Conservation (phyloP, 768 basidiomycete species). For the Podaxis sp. region DNA sequence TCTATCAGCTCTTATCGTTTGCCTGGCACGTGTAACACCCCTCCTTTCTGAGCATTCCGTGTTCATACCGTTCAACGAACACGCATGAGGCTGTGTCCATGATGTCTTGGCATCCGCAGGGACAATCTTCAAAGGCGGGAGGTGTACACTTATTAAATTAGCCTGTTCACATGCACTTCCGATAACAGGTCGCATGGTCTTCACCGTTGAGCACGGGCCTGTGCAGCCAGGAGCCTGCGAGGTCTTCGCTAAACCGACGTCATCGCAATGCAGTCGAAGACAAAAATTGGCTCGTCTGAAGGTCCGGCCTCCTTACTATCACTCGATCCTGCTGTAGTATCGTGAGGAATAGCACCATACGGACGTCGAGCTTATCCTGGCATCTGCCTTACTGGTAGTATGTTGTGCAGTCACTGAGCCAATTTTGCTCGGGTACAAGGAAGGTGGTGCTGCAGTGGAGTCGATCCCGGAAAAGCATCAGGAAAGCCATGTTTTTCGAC, state of each 20-base stretch:
- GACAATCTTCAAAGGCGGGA: not conserved
- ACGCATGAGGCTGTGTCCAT: not conserved
- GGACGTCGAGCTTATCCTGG: not conserved
- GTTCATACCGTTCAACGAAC: no score
- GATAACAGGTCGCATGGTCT: not conserved
- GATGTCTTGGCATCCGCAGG: not conserved
- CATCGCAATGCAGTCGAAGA: not conserved
- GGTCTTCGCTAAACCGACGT: not conserved
- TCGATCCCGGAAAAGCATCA: no score
- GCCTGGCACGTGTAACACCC: no score
- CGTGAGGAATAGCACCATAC: not conserved
- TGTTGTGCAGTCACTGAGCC: no score
- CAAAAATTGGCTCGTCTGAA: not conserved
- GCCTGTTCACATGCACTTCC: not conserved
- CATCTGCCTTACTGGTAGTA: not conserved
- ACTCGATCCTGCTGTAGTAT: not conserved
- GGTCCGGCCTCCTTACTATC: not conserved
- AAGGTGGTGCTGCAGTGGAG: no score
- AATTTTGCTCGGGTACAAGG: no score
- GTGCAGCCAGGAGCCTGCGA: not conserved
- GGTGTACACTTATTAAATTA: not conserved
- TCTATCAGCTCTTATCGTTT: no score
- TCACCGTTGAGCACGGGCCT: not conserved
- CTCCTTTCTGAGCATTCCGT: no score
- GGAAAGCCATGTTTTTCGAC: no score